Evolutionary conservation across 805 yeast species (phyloP), one percentile per base, ranked within the genome.

Genomic region (Schizosaccharomyces lindneri): DNA sequence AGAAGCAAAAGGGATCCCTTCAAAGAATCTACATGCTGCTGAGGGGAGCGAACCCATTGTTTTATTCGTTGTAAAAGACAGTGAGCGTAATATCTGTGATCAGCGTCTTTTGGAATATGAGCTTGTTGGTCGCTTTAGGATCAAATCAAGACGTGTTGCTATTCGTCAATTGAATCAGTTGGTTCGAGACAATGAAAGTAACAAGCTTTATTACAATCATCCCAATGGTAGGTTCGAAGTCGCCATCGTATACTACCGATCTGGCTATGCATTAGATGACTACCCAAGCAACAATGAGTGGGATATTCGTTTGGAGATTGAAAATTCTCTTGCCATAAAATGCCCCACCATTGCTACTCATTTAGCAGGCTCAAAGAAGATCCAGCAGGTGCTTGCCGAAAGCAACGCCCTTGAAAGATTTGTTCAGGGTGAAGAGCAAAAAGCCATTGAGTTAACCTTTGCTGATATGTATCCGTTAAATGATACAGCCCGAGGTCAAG

Each of bases 321-420:
- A 93, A 69, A 75, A 79, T 7, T 78, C 89, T 11, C 70, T 75
- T 61, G 95, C 97, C 1, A 83, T 93, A 64, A 89, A 93, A 71
- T 90, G 95, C 64, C 99, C 99, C 1, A 82, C 93, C 3, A 73
- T 90, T 39, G 73, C 87, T 63, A 87, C 95, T 1, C 99, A 93
- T 72, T 75, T 93, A 63, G 80, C 95, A 27, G 99, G 99, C 1
- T 82, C 95, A 21, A 93, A 93, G 69, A 93, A 93, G 71, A 78
- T 93, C 61, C 99, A 93, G 73, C 98, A 93, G 70, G 74, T 88
- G 31, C 77, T 93, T 62, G 85, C 95, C 0, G 76, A 79, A 43
- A 74, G 76, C 24, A 68, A 70, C 7, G 71, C 76, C 4, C 66
- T 93, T 48, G 66, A 72, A 15, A 70, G 75, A 60, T 81, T 83